Evolutionary conservation across 1,284 basidiomycete genomes (phyloP), one percentile per base, ranked within the genome.

Genomic region (Cryptococcus sp.): DNA sequence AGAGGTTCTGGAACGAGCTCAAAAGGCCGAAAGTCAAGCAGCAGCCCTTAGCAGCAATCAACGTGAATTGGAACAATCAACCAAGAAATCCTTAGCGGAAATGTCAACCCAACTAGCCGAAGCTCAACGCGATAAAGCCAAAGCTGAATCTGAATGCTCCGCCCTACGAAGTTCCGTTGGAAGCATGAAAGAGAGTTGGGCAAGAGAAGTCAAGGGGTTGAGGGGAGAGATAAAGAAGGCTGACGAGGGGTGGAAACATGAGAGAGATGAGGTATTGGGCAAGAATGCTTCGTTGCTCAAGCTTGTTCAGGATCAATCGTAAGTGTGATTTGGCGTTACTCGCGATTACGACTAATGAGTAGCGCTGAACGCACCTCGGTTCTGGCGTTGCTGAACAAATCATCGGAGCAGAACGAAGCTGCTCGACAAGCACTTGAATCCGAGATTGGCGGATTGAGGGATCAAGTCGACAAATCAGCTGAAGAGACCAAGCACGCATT

Each of bases 1-100:
- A 70, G 74, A 76, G 54, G 62, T 72, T 2, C 62, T 74, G 2
- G 66, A 70, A 32, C 55, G 74, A 19, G 74, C 73, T 3, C 63
- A 72, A 10, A 59, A 64, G 0, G 74, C 74, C 10, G 74, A 74
- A 56, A 49, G 64, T 2, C 48, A 62, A 1, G 51, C 69, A 10
- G 43, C 63, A 1, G 55, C 59, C 25, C 61, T 69, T n/a, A 40
- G 49, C 13, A 56, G 65, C 0, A 67, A 67, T 4, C 64, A 64
- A 34, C 70, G 73, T 48, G 57, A 63, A 1, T 52, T 72, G 9
- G 73, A 74, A 52, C 56, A 61, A 36, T 54, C 56, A 7, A 69
- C 66, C 5, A 68, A 70, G 37, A 68, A 70, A 50, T 52, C 59
- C 1, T 49, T 72, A 9, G 54, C 59, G 18, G 53, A 62, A n/a